Conservation (phyloP, 768 basidiomycete genomes). For the Boletus insuetus region DNA sequence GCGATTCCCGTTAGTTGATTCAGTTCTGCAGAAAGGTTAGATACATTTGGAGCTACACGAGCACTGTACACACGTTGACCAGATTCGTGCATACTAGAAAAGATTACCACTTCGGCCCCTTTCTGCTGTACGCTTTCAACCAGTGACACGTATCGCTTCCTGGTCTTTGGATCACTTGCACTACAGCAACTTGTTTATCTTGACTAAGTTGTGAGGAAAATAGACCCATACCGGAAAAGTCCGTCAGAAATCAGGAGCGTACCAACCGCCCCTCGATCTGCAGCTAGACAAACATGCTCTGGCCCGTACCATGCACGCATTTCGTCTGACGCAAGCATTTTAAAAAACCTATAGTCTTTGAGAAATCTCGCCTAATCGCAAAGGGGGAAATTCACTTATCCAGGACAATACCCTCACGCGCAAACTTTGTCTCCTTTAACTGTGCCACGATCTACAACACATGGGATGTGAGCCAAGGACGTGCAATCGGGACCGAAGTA, state of each 20-base stretch:
- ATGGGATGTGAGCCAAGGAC: neutral
- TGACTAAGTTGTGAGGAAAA: neutral
- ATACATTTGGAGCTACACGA: neutral
- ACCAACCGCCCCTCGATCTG: constrained; percentile 90
- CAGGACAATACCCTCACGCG: constrained; percentile 85
- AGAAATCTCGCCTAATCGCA: neutral
- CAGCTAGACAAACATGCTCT: constrained; percentile 87
- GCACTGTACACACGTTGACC: constrained; percentile 76
- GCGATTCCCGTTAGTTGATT: constrained; percentile 94
- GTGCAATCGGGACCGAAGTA: constrained; percentile 10
- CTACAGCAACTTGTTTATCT: constrained; percentile 37
- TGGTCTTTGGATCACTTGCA: constrained; percentile 70
- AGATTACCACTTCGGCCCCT: constrained; percentile 92
- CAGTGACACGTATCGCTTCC: constrained; percentile 82
- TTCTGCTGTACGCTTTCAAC: constrained; percentile 87
- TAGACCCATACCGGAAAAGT: constrained; percentile 70
- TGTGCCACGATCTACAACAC: constrained; percentile 59
- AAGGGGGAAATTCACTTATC: constrained; percentile 58
- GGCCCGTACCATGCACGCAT: constrained; percentile 99
- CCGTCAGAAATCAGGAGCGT: constrained; percentile 94
- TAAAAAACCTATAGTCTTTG: constrained; percentile 73
- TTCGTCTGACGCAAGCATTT: constrained; percentile 93
- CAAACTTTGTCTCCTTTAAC: constrained; percentile 95
- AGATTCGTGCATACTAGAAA: constrained; percentile 99
- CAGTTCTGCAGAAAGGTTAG: constrained; percentile 58